These are phyloP conservation scores for Trypanosoma melophagium DNA, from an alignment of 208 protist species.

Conservation along the genomic window DNA sequence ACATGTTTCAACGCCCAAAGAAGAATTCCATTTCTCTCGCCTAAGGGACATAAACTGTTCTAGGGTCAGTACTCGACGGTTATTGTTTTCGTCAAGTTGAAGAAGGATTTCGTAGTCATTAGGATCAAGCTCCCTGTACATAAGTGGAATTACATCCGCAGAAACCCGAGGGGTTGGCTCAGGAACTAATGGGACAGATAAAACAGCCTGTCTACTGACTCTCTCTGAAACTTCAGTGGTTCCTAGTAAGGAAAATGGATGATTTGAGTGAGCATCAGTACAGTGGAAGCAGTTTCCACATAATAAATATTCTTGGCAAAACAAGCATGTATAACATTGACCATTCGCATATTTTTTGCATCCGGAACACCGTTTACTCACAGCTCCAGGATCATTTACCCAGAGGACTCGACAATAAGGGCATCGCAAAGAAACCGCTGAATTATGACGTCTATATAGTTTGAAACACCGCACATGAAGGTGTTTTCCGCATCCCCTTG, in stretches of 20 bases:
- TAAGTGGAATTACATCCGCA: constrained; percentile 35
- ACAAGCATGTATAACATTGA: constrained; percentile 43
- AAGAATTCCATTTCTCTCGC: constrained; percentile 24
- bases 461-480: constrained; percentile 30
- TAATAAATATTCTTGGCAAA: constrained; percentile 47
- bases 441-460: constrained; percentile 33
- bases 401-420: constrained; percentile 34
- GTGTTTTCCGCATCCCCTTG: constrained; percentile 31
- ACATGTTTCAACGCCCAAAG: constrained; percentile 38
- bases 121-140: constrained; percentile 73
- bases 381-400: constrained; percentile 11
- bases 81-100: constrained; percentile 41
- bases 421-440: constrained; percentile 17
- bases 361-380: constrained; percentile 26
- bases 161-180: not conserved
- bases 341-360: constrained; percentile 29
- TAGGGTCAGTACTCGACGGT: constrained; percentile 30
- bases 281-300: constrained; percentile 44
- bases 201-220: not conserved
- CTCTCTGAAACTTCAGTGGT: constrained; percentile 18
- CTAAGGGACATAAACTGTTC: constrained; percentile 32
- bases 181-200: not conserved
- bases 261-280: constrained; percentile 37
- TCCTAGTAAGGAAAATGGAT: constrained; percentile 47
- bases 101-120: constrained; percentile 80